Percentiles rank a stretch among this genome's conserved stretches.
phyloP scores from a whole-genome alignment of 1,139 yeast genomes.

The Wickerhamiella infanticola region DNA sequence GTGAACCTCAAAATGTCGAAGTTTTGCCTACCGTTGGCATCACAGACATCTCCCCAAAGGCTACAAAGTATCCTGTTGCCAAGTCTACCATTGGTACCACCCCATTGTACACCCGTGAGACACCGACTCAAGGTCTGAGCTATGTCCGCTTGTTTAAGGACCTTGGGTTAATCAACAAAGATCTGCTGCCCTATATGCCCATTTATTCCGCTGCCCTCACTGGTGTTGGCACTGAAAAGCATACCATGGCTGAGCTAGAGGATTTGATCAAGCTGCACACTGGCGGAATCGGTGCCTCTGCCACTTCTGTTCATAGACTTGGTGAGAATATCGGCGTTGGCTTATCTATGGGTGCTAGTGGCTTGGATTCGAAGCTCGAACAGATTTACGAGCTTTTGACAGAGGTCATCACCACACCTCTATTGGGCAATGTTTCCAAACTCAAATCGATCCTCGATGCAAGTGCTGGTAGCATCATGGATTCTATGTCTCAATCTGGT shows the following conservation, averaged over 20 bases:
- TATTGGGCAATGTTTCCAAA: constrained; percentile 55
- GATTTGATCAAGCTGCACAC: constrained; percentile 69
- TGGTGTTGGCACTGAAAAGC: constrained; percentile 60
- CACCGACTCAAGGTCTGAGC: constrained; percentile 22
- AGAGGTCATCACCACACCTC: constrained; percentile 58
- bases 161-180: constrained; percentile 38
- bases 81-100: constrained; percentile 8
- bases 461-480: constrained; percentile 62
- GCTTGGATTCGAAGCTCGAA: constrained; percentile 54
- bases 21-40: constrained; percentile 65
- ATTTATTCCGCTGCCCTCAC: constrained; percentile 68
- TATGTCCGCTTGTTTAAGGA: constrained; percentile 42
- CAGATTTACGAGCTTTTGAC: constrained; percentile 63
- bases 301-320: constrained; percentile 31
- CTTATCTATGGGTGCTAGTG: constrained; percentile 49
- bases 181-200: constrained; percentile 54
- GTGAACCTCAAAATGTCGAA: constrained; percentile 54
- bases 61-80: constrained; percentile 28
- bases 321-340: constrained; percentile 27
- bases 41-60: constrained; percentile 51
- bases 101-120: constrained; percentile 22
- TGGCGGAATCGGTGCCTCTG: constrained; percentile 61
- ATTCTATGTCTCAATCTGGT: constrained; percentile 72
- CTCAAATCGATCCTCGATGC: constrained; percentile 58
- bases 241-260: constrained; percentile 67